Base-by-base conservation (phyloP, 1,139 yeast genomes). In the Debaryomyces fabryi region DNA sequence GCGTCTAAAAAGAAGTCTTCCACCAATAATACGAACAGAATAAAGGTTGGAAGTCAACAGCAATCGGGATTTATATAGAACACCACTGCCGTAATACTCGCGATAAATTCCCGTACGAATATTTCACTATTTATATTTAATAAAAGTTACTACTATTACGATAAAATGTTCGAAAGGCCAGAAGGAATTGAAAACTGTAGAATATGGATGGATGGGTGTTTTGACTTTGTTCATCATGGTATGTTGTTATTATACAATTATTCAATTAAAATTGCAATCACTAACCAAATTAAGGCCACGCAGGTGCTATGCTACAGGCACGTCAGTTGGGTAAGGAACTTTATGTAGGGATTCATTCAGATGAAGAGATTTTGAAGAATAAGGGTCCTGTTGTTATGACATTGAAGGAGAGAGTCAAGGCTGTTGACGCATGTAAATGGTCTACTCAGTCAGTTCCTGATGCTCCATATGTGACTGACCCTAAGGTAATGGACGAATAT, bases 151-250 rank as follows among this genome's bases (percentile, higher is more conserved):
- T 25, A 40, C 15, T 13, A n/a, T n/a, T n/a, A 34, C 10, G 29
- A 33, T 20, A 38, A 38, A 41, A 74, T 74, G 79, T 74, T 57
- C 57, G 74, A 64, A 52, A 60, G 74, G 57, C 80, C 80, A n/a
- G 70, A 65, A 46, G 81, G 78, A 18, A 75, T 76, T 41, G 79
- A 74, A 49, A 57, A 70, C 45, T 61, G 71, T 50, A 65, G 70
- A 50, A 85, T 91, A 53, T 93, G 98, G 99, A 83, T 93, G 37
- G 99, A 93, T 64, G 99, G 99, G 0, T 93, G 99, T 63, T 93
- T 93, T 69, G 99, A 93, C 65, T 93, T 93, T 71, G 90, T 96
- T 35, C 99, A 93, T 64, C 98, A 93, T 61, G 99, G 93, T 78
- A 72, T 47, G 84, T 72, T 13, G 18, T 13, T 34, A 27, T 38